These are phyloP conservation scores for Trichoderma koningiopsis DNA, from an alignment of 2,329 filamentous ascomycete genomes.

Conservation along the genomic window DNA sequence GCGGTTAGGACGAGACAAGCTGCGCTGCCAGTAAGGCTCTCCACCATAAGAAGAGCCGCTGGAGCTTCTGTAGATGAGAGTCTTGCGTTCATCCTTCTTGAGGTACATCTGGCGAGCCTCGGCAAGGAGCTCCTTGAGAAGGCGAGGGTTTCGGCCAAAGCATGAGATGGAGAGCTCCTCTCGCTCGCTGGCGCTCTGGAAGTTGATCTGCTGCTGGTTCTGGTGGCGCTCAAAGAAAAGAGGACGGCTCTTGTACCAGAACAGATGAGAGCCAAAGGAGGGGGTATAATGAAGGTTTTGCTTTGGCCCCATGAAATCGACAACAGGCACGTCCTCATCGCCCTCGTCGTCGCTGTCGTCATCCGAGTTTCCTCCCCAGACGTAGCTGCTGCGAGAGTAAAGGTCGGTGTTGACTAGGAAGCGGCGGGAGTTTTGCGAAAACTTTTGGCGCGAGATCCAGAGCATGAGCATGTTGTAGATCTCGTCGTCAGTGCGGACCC, in stretches of 20 bases:
- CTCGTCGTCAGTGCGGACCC: slow-evolving; percentile 70
- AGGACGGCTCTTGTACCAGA: slow-evolving; percentile 64
- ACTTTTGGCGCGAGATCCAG: slow-evolving; percentile 66
- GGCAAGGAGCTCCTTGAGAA: slow-evolving; percentile 63
- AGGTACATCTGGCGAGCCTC: slow-evolving; percentile 60
- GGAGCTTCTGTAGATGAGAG: slow-evolving; percentile 64
- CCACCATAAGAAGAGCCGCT: slow-evolving; percentile 41
- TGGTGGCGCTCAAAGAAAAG: slow-evolving; percentile 59
- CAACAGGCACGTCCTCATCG: slow-evolving; percentile 37
- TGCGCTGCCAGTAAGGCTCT: slow-evolving; percentile 61
- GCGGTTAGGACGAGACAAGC: slow-evolving; percentile 60
- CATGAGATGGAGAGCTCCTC: slow-evolving; percentile 64
- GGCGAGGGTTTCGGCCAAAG: slow-evolving; percentile 61
- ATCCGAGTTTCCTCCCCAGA: slow-evolving; percentile 50
- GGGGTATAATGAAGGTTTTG: slow-evolving; percentile 65
- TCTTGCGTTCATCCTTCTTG: slow-evolving; percentile 62
- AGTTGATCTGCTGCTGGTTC: slow-evolving; percentile 47
- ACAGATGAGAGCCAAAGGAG: slow-evolving; percentile 66
- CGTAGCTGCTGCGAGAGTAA: slow-evolving; percentile 53
- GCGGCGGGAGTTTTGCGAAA: slow-evolving; percentile 59
- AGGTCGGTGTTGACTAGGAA: slow-evolving; percentile 68
- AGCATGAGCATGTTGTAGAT: slow-evolving; percentile 73
- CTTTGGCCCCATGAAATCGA: slow-evolving; percentile 43
- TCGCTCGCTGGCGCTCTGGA: slow-evolving; percentile 50
- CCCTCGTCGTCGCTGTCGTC: slow-evolving; percentile 46